Conservation (phyloP, 73 alveolate genomes). For the Paramecium primaurelia region DNA sequence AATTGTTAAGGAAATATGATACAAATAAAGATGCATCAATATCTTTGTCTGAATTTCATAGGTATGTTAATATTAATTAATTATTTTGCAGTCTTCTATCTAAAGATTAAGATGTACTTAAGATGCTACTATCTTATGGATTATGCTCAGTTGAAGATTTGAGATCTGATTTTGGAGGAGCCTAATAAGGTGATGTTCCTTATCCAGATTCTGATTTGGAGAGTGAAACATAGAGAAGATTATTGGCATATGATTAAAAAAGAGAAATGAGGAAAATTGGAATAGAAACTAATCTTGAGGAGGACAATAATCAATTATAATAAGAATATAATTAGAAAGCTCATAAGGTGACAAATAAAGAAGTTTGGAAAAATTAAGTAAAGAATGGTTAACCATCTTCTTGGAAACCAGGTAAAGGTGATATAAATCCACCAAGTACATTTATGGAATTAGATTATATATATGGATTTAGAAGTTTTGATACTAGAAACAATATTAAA, state of each 20-base stretch:
- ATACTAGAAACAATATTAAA: conserved; percentile 91
- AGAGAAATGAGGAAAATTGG: conserved; percentile 60
- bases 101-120: conserved; percentile 84
- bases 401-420: conserved; percentile 85
- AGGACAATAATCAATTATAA: conserved; percentile 42
- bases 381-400: conserved; percentile 71
- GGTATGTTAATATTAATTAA: conserved; percentile 49
- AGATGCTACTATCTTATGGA: conserved; percentile 71
- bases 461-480: conserved; percentile 97
- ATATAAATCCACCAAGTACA: conserved; percentile 92
- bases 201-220: conserved; percentile 80
- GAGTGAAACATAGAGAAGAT: conserved; percentile 62
- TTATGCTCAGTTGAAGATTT: conserved; percentile 75
- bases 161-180: conserved; percentile 79
- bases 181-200: conserved; percentile 69
- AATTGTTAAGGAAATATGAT: conserved; percentile 86
- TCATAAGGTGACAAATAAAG: not conserved
- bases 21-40: conserved; percentile 90
- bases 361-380: conserved; percentile 58
- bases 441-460: conserved; percentile 87
- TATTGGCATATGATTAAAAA: conserved; percentile 41
- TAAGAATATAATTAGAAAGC: not conserved
- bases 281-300: conserved; percentile 69
- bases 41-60: conserved; percentile 86
- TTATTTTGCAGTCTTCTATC: conserved; percentile 51